Conservation (phyloP, 805 yeast genomes). For the Jamesozyma gamospora region DNA sequence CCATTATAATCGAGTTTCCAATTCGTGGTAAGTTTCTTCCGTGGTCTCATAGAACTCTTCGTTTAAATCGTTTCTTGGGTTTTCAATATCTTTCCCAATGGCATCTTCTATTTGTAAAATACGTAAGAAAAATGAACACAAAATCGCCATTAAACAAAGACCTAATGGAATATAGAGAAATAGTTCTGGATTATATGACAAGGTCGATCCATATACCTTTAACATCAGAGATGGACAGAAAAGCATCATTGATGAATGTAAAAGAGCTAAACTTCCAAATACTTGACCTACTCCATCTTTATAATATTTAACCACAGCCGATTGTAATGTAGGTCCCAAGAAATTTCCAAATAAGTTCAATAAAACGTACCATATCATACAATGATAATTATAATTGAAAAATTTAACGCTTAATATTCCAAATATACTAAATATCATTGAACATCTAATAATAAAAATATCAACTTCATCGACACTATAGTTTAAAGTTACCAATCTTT, state of each 20-base stretch:
- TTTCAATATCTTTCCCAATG: no score
- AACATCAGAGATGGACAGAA: conserved; percentile 41
- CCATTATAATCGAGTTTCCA: no score
- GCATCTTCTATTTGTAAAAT: conserved; percentile 5
- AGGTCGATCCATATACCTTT: conserved; percentile 38
- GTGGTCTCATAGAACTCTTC: no score
- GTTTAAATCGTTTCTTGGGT: no score
- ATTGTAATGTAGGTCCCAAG: conserved; percentile 48
- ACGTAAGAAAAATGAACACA: conserved; percentile 14
- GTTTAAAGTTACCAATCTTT: conserved; percentile 28
- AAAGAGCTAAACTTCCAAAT: conserved; percentile 58
- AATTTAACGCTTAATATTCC: conserved; percentile 29
- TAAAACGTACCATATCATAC: conserved; percentile 25
- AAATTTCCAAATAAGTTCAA: conserved; percentile 41
- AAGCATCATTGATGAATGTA: conserved; percentile 42
- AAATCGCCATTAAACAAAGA: conserved; percentile 10
- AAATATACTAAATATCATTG: conserved; percentile 30
- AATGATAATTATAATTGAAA: conserved; percentile 17
- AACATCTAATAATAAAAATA: conserved; percentile 29
- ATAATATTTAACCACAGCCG: conserved; percentile 51
- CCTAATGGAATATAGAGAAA: conserved; percentile 28
- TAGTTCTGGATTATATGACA: conserved; percentile 31
- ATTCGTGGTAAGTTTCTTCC: no score
- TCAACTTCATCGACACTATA: conserved; percentile 47
- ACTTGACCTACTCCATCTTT: conserved; percentile 56